phyloP scores from a whole-genome alignment of 2,329 filamentous ascomycete genomes.

The Diaporthe velutina region DNA sequence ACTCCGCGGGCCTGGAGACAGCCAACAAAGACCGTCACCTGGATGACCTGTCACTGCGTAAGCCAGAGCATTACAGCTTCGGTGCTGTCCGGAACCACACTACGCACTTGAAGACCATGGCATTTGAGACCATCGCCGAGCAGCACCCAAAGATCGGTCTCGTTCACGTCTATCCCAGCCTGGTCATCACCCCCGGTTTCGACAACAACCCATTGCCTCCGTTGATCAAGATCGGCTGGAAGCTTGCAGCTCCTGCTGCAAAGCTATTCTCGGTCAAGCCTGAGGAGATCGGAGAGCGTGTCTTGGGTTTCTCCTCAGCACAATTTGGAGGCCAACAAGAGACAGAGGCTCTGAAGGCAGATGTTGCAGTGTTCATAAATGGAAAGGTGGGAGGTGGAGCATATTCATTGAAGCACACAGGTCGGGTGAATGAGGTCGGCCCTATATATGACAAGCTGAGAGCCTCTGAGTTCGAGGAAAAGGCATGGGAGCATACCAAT shows the following conservation, averaged over 20 bases:
- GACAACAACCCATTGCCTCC: neutral
- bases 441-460: neutral
- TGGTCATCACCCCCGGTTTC: neutral
- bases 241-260: neutral
- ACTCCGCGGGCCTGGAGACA: neutral
- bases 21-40: neutral
- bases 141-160: neutral
- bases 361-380: neutral
- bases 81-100: neutral
- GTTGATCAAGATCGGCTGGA: neutral
- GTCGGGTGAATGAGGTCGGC: neutral
- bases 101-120: neutral
- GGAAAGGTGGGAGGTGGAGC: neutral
- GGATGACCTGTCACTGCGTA: neutral
- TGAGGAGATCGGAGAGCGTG: neutral
- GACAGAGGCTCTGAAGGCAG: neutral
- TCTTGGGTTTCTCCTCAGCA: neutral
- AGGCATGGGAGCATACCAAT: neutral
- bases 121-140: neutral
- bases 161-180: neutral
- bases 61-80: neutral
- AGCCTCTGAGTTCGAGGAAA: neutral
- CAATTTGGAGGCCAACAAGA: neutral
- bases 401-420: neutral
- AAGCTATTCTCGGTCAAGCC: conserved; percentile 1